Evolutionary conservation across 441 rosid genomes (phyloP).

Genomic region (Erodium trifolium): DNA sequence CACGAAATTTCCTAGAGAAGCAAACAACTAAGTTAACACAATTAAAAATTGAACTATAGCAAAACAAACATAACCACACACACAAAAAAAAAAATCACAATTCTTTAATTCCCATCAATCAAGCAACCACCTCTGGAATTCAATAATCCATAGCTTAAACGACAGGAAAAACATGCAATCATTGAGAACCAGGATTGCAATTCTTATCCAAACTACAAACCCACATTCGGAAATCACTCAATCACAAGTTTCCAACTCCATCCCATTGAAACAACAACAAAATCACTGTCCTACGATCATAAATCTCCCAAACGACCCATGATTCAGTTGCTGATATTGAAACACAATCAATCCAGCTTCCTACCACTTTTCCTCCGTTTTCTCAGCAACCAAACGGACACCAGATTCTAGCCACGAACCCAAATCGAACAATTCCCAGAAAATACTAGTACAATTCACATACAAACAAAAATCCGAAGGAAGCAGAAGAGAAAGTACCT

Average conservation of each 20-base stretch:
- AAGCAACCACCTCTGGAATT: neutral
- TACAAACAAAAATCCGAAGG: neutral
- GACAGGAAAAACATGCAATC: neutral
- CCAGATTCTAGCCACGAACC: slow-evolving; percentile 3
- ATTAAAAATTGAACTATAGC: neutral
- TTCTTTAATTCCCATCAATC: neutral
- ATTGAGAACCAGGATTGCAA: slow-evolving; percentile 1
- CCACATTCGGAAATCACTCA: neutral
- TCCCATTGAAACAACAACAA: neutral
- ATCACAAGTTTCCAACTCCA: neutral
- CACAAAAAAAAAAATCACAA: neutral
- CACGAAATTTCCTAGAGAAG: neutral
- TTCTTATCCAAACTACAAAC: neutral
- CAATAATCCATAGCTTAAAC: neutral
- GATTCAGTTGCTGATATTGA: neutral
- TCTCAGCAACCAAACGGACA: neutral
- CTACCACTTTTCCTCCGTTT: slow-evolving; percentile 2
- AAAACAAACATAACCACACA: neutral
- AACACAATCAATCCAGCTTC: neutral
- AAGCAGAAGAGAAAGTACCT: neutral
- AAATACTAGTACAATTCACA: neutral
- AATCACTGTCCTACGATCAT: neutral
- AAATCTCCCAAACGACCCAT: neutral
- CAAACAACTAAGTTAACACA: neutral
- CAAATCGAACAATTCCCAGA: neutral